Evolutionary conservation across 106 monocot species (phyloP).

Genomic region (Posidonia australis): DNA sequence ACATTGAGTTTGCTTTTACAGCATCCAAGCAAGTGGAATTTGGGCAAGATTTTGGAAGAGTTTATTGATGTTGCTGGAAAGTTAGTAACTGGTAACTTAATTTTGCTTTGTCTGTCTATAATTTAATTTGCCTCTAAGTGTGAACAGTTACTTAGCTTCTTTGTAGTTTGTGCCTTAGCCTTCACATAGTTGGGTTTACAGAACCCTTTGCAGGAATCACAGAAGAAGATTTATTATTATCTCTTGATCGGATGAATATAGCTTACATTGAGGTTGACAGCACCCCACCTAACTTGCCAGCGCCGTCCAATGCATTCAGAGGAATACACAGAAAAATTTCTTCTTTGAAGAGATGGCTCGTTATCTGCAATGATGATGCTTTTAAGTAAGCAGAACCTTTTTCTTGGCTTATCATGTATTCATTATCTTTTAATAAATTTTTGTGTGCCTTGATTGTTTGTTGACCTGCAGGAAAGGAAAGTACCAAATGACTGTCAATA

Average conservation of each 20-base stretch:
- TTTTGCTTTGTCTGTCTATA: background rate
- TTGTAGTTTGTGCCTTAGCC: background rate
- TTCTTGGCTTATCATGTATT: background rate
- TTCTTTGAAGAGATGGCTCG: conserved; percentile 73
- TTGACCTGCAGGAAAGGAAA: conserved; percentile 50
- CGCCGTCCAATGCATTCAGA: conserved; percentile 54
- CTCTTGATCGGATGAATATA: conserved; percentile 44
- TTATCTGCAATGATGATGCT: conserved; percentile 68
- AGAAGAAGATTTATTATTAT: conserved; percentile 43
- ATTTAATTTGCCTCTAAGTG: background rate
- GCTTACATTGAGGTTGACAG: conserved; percentile 38
- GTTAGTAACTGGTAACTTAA: conserved; percentile 47
- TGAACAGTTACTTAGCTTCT: background rate
- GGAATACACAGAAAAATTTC: conserved; percentile 73
- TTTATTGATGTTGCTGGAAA: conserved; percentile 60
- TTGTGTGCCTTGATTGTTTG: background rate
- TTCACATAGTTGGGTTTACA: background rate
- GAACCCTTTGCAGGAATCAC: conserved; percentile 33
- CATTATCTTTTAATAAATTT: background rate
- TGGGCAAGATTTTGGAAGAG: conserved; percentile 62
- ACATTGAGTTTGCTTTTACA: conserved; percentile 13
- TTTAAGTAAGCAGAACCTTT: conserved; percentile 34
- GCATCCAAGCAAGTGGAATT: conserved; percentile 71
- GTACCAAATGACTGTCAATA: conserved; percentile 38
- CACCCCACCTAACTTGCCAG: conserved; percentile 60